Percentiles rank a stretch among this genome's conserved stretches.
These are phyloP conservation scores for Teunomyces barrocoloradensis DNA, from an alignment of 805 yeast genomes.

Conservation along the genomic window DNA sequence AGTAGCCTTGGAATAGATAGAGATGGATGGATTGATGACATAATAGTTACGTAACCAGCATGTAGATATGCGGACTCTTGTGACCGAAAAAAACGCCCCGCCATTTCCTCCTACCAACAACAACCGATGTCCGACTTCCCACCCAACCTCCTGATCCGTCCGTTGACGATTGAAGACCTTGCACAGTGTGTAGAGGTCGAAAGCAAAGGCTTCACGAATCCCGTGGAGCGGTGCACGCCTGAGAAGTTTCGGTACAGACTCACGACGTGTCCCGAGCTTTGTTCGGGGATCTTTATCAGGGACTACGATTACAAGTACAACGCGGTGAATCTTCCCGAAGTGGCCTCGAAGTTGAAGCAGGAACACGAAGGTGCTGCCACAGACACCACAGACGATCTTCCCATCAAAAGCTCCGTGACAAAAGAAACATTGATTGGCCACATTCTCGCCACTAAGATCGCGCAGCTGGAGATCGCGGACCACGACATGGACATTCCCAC, in stretches of 20 bases:
- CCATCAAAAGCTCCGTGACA: conserved; percentile 47
- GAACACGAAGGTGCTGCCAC: conserved; percentile 11
- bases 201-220: conserved; percentile 61
- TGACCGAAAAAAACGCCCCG: neutral
- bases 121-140: conserved; percentile 42
- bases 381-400: conserved; percentile 38
- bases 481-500: conserved; percentile 62
- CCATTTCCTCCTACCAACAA: neutral
- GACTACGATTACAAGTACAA: conserved; percentile 50
- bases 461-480: conserved; percentile 48
- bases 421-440: conserved; percentile 76
- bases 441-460: conserved; percentile 72
- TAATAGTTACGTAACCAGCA: neutral
- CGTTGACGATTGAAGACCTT: conserved; percentile 72
- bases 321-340: conserved; percentile 41
- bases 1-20: conserved; percentile 22
- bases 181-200: conserved; percentile 64
- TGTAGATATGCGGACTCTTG: neutral
- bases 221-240: conserved; percentile 59
- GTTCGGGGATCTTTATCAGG: conserved; percentile 83
- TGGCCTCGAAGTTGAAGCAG: conserved; percentile 30
- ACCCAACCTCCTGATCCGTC: conserved; percentile 55
- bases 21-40: neutral
- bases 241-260: conserved; percentile 68
- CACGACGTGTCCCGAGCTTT: conserved; percentile 81